Evolutionary conservation across 2,329 filamentous ascomycete genomes (phyloP).

Genomic region (Neobulgaria alba): DNA sequence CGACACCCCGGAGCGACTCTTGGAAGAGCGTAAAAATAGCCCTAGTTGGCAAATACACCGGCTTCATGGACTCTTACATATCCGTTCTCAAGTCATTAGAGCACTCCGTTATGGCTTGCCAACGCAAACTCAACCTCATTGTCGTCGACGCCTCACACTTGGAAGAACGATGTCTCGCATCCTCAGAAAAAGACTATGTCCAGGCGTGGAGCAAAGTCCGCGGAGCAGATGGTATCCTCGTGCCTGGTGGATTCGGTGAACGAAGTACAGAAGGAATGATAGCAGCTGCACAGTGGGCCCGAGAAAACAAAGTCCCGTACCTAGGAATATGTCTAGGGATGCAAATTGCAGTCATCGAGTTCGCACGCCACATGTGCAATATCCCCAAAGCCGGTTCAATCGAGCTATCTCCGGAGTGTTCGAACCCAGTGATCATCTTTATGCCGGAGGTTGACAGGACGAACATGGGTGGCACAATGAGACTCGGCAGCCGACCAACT

Average conservation of each 20-base stretch:
- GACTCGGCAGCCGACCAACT: conserved; percentile 66
- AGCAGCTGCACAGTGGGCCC: conserved; percentile 74
- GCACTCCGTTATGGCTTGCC: conserved; percentile 82
- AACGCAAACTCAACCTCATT: conserved; percentile 67
- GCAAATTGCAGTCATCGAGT: conserved; percentile 87
- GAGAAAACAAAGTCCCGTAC: conserved; percentile 71
- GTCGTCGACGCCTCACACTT: conserved; percentile 83
- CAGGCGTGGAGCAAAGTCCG: conserved; percentile 77
- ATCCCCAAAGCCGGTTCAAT: conserved; percentile 36
- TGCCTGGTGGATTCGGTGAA: conserved; percentile 57
- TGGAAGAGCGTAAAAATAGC: conserved; percentile 69
- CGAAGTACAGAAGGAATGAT: conserved; percentile 90
- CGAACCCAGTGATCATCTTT: conserved; percentile 57
- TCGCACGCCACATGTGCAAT: conserved; percentile 66
- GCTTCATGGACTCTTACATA: conserved; percentile 78
- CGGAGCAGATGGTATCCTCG: conserved; percentile 54
- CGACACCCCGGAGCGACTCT: conserved; percentile 56
- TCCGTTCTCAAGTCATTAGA: conserved; percentile 80
- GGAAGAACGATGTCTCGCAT: conserved; percentile 57
- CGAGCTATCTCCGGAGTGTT: conserved; percentile 26
- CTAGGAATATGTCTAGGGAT: conserved; percentile 71
- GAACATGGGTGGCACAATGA: conserved; percentile 82
- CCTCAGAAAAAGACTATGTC: conserved; percentile 67
- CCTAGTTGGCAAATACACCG: conserved; percentile 86
- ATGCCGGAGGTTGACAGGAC: conserved; percentile 82